Evolutionary conservation across 2,329 filamentous ascomycete species (phyloP).

Genomic region (Trichoderma atroviride): DNA sequence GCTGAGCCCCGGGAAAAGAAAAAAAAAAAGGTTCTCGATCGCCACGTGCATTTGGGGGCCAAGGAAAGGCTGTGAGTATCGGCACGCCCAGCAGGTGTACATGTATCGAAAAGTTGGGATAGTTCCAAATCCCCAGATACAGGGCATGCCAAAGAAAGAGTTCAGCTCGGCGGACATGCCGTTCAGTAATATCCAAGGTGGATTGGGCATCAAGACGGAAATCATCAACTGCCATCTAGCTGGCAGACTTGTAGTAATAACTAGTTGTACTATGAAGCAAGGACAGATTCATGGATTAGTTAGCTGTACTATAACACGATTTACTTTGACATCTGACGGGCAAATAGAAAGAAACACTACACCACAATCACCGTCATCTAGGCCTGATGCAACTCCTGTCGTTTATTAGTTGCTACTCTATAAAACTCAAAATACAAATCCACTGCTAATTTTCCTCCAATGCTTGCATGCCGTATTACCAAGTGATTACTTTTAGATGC

Average conservation of each 20-base stretch:
- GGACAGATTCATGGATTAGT: too few relatives aligned
- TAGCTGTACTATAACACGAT: not conserved
- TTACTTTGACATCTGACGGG: not conserved
- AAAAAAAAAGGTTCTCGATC: not conserved
- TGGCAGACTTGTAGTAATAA: not conserved
- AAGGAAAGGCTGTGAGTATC: not conserved
- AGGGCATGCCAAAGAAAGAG: not conserved
- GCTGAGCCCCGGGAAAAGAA: not conserved
- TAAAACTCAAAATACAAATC: not conserved
- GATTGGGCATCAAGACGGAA: not conserved
- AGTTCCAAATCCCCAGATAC: not conserved
- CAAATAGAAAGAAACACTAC: not conserved
- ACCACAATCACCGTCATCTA: not conserved
- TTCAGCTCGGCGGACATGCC: not conserved
- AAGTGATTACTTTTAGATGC: not conserved
- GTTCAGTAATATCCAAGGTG: not conserved
- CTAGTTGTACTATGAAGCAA: not conserved
- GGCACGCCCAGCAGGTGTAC: constrained; percentile 9
- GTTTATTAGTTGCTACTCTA: not conserved
- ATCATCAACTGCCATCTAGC: not conserved
- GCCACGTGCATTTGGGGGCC: not conserved
- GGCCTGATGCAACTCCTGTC: not conserved
- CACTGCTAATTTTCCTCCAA: not conserved
- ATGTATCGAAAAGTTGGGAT: constrained; percentile 5
- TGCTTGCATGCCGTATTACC: not conserved